Evolutionary conservation across 1,284 basidiomycete species (phyloP).

Genomic region (Neonothopanus nambi): DNA sequence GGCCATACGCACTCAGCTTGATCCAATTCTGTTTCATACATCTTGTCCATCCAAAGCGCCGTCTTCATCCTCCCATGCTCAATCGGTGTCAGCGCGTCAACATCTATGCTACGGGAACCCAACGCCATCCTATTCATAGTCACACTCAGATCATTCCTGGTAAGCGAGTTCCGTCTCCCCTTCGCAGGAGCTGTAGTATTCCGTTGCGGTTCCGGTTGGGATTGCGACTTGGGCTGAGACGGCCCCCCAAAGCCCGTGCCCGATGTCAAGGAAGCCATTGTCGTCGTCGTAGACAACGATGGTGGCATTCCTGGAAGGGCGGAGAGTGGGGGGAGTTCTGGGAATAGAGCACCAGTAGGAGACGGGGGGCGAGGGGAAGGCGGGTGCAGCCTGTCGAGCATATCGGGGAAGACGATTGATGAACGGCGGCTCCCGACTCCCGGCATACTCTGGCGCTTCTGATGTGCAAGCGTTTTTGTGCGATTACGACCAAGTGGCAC

Average conservation of each 20-base stretch:
- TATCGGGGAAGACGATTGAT: constrained; percentile 35
- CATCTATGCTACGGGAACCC: constrained; percentile 39
- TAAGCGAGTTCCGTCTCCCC: constrained; percentile 44
- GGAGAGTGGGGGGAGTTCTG: constrained; percentile 40
- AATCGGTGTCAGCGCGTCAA: constrained; percentile 35
- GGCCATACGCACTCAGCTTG: constrained; percentile 51
- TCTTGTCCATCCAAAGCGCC: constrained; percentile 64
- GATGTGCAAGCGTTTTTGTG: constrained; percentile 18
- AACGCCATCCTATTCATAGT: constrained; percentile 67
- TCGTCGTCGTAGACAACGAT: constrained; percentile 46
- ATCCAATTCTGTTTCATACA: constrained; percentile 52
- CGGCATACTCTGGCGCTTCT: constrained; percentile 14
- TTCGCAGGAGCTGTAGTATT: constrained; percentile 28
- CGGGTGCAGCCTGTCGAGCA: constrained; percentile 33
- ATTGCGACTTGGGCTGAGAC: constrained; percentile 18
- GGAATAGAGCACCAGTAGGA: constrained; percentile 31
- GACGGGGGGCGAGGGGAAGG: constrained; percentile 34
- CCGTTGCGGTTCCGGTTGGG: constrained; percentile 17
- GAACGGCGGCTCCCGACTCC: constrained; percentile 29
- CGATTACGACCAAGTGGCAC: constrained; percentile 26
- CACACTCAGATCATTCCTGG: constrained; percentile 58
- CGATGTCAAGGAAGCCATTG: constrained; percentile 51
- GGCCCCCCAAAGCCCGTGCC: constrained; percentile 20
- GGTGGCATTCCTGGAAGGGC: constrained; percentile 46
- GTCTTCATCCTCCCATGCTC: constrained; percentile 67